These are phyloP conservation scores for Purshia tridentata DNA, from an alignment of 306 rosid genomes.

Conservation along the genomic window DNA sequence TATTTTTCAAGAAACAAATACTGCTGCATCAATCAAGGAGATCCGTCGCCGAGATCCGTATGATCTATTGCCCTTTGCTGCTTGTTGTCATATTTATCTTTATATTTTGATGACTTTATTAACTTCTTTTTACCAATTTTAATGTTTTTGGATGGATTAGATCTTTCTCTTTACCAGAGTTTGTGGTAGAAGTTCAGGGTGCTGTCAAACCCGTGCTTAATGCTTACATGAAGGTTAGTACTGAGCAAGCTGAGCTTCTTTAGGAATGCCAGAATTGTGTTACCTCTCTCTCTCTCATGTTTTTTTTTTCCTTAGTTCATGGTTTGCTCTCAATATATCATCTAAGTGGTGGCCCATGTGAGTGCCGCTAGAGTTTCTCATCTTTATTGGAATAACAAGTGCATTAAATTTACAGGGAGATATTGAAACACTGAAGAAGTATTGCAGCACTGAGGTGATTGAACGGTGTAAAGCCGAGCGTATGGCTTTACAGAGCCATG, in stretches of 20 bases:
- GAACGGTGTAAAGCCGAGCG: slow-evolving; percentile 94
- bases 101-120: slow-evolving; percentile 20
- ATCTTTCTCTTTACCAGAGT: slow-evolving; percentile 76
- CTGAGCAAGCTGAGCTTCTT: slow-evolving; percentile 9
- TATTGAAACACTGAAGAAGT: slow-evolving; percentile 71
- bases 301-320: not conserved
- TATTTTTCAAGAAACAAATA: slow-evolving; percentile 84
- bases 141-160: slow-evolving; percentile 37
- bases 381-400: slow-evolving; percentile 13
- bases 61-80: slow-evolving; percentile 28
- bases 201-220: slow-evolving; percentile 83
- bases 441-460: slow-evolving; percentile 71
- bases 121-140: not conserved
- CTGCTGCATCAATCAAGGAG: slow-evolving; percentile 85
- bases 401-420: slow-evolving; percentile 55
- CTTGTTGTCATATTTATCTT: slow-evolving; percentile 15
- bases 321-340: slow-evolving; percentile 2
- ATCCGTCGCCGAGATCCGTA: slow-evolving; percentile 89
- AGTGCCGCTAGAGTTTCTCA: slow-evolving; percentile 26
- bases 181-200: slow-evolving; percentile 81
- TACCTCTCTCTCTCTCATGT: not conserved
- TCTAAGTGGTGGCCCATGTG: slow-evolving; percentile 10
- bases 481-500: slow-evolving; percentile 61
- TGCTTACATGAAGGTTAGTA: slow-evolving; percentile 75
- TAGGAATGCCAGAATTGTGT: slow-evolving; percentile 12